Evolutionary conservation across 176 grass and related monocot species (phyloP), one percentile per base, ranked within the genome.

Genomic region (Coix lacrymajobi): DNA sequence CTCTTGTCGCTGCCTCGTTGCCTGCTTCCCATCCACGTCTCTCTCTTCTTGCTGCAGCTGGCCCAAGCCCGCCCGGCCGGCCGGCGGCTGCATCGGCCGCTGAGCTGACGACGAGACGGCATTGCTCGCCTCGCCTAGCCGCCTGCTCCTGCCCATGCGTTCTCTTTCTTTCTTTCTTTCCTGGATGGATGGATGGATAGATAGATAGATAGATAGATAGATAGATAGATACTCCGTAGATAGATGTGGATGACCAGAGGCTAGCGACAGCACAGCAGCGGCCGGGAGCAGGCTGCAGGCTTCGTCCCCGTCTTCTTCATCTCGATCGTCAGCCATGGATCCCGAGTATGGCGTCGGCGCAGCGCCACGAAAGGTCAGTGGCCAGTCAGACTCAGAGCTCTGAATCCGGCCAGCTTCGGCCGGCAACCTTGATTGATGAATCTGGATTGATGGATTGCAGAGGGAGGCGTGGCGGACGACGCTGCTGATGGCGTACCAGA

Each of bases 401-500:
- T 62, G 65, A 71, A 0, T 32, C 25, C 4, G 22, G 17, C 48
- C 4, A 52, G 17, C 48, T 20, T n/a, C n/a, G n/a, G 48, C 48
- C 48, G 17, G 17, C 1, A 52, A 52, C 51, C 46, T 15, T n/a
- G n/a, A n/a, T n/a, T n/a, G n/a, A n/a, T n/a, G n/a, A n/a, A n/a
- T n/a, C n/a, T n/a, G n/a, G n/a, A n/a, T n/a, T n/a, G n/a, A n/a
- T n/a, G n/a, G n/a, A n/a, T n/a, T n/a, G 78, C 84, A 93, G 96
- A 80, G 87, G 79, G 85, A 92, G 83, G 30, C 93, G 71, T 99
- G 96, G 96, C 86, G 88, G 81, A 73, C 85, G 61, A 92, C 90
- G 69, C 79, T 94, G 91, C 41, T 96, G 28, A 87, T 99, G 49
- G 96, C 96, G 34, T 99, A 96, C 85, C 96, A 99, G 91, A 99